phyloP scores from a whole-genome alignment of 768 basidiomycete genomes.

The Mycena rosella region DNA sequence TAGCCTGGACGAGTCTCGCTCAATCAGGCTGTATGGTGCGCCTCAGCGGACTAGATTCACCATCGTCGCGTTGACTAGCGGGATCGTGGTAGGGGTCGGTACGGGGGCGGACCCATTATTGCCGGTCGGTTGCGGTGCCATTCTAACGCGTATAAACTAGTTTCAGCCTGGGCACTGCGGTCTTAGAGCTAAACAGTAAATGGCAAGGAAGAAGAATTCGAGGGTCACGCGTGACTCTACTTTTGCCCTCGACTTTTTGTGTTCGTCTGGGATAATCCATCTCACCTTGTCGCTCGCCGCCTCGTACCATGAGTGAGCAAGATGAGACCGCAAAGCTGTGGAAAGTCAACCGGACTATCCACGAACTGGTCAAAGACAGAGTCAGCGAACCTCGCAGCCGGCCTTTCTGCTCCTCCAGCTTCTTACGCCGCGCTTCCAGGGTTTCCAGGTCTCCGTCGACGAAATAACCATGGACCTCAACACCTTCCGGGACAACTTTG shows the following conservation, averaged over 20 bases:
- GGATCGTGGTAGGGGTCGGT: conserved; percentile 51
- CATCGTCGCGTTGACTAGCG: conserved; percentile 65
- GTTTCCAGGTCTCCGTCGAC: conserved; percentile 93
- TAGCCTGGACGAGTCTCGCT: conserved; percentile 58
- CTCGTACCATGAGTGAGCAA: conserved; percentile 68
- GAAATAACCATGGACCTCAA: conserved; percentile 92
- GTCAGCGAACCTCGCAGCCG: conserved; percentile 59
- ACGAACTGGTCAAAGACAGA: conserved; percentile 96
- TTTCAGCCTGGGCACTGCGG: neutral
- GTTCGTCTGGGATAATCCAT: neutral
- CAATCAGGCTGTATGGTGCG: conserved; percentile 8
- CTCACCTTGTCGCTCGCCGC: conserved; percentile 14
- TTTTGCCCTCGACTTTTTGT: conserved; percentile 4
- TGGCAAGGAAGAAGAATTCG: neutral
- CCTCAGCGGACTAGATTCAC: conserved; percentile 47
- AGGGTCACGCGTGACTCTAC: conserved; percentile 1
- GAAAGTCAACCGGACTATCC: conserved; percentile 96
- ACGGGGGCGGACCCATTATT: conserved; percentile 41
- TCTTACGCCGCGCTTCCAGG: conserved; percentile 59
- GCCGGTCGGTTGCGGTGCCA: conserved; percentile 60
- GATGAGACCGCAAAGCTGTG: conserved; percentile 92
- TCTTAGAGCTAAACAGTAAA: neutral
- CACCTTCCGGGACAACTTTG: conserved; percentile 81
- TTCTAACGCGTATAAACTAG: conserved; percentile 33
- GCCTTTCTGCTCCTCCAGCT: conserved; percentile 32